Evolutionary conservation across 768 basidiomycete genomes (phyloP).

Genomic region (Infundibulicybe gibba): DNA sequence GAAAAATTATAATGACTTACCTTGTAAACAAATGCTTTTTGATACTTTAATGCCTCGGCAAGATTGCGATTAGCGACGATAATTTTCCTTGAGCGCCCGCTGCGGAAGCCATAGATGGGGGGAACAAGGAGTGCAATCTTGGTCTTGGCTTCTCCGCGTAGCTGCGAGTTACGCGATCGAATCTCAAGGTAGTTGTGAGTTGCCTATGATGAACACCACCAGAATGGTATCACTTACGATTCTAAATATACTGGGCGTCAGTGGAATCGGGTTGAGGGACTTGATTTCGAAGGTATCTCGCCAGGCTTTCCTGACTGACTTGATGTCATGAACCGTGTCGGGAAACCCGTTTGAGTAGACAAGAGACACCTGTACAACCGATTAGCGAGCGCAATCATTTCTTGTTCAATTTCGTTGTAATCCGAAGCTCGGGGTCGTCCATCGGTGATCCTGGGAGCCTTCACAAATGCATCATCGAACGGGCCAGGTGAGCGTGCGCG

Average conservation of each 20-base stretch:
- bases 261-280: not conserved
- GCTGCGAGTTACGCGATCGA: conserved; percentile 14
- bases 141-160: conserved; percentile 18
- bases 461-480: not conserved
- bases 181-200: conserved; percentile 15
- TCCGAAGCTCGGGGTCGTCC: conserved; percentile 15
- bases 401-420: conserved; percentile 11
- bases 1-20: too few species aligned
- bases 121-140: conserved; percentile 11
- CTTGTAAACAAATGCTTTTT: not conserved
- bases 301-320: conserved; percentile 13
- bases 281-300: conserved; percentile 6
- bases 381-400: conserved; percentile 14
- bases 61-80: conserved; percentile 4
- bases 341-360: conserved; percentile 16
- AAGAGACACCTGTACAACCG: conserved; percentile 11
- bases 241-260: conserved; percentile 11
- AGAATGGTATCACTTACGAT: conserved; percentile 9
- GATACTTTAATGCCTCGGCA: conserved; percentile 7
- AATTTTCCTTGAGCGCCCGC: conserved; percentile 8
- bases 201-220: not conserved
- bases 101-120: conserved; percentile 8
- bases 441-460: not conserved
- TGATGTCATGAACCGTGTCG: conserved; percentile 7
- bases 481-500: not conserved